Evolutionary conservation across 2,329 filamentous ascomycete species (phyloP).

Genomic region (Ophiostoma himal-ulmi): DNA sequence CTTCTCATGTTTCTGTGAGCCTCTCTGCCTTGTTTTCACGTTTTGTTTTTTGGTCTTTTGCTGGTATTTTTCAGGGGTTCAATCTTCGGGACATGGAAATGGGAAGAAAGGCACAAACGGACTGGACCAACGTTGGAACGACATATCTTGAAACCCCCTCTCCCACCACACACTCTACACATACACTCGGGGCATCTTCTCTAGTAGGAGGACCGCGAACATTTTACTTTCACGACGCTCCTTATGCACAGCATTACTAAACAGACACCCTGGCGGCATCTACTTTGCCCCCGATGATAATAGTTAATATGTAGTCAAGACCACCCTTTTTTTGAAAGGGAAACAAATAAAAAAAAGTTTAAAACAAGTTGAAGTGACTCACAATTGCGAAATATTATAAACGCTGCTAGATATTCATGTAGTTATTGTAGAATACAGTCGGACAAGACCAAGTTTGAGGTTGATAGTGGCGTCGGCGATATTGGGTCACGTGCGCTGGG

Average conservation of each 20-base stretch:
- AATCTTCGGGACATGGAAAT: background rate
- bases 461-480: background rate
- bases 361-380: background rate
- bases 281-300: slow-evolving; percentile 24
- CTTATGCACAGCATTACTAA: slow-evolving; percentile 14
- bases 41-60: slow-evolving; percentile 7
- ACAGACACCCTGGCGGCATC: slow-evolving; percentile 24
- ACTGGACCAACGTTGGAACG: slow-evolving; percentile 15
- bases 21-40: slow-evolving; percentile 5
- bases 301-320: slow-evolving; percentile 26
- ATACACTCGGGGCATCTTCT: background rate
- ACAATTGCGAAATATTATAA: background rate
- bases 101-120: slow-evolving; percentile 8
- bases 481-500: background rate
- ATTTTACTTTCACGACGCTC: slow-evolving; percentile 13
- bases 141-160: background rate
- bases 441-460: background rate
- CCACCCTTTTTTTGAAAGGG: slow-evolving; percentile 23
- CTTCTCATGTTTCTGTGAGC: slow-evolving; percentile 7
- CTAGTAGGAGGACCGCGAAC: background rate
- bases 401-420: background rate
- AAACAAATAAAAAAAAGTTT: slow-evolving; percentile 14
- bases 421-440: background rate
- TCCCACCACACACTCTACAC: background rate
- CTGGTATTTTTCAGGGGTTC: background rate